Evolutionary conservation across 495 filamentous ascomycete genomes (phyloP), one percentile per base, ranked within the genome.

Genomic region (Neurospora sp.): DNA sequence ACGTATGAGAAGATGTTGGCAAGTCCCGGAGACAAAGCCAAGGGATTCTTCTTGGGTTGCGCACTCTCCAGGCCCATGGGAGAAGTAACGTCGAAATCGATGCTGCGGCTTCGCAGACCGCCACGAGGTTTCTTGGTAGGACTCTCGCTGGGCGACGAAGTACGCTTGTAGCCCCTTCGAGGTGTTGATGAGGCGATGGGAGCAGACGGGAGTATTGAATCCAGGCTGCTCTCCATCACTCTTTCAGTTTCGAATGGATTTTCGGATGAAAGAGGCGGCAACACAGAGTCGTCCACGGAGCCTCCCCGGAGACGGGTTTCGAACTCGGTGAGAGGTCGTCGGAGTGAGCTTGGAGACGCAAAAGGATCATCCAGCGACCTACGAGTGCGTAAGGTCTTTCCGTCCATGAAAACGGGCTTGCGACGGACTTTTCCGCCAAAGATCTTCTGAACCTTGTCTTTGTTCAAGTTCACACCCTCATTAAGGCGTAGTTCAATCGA

Each of bases 281-380:
- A 8, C 45, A 69, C 71, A 48, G 53, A 71, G 18, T 71, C 72
- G 39, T 65, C 69, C n/a, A 48, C 27, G 18, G 74, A 73, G 16
- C 37, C 68, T 18, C 59, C 45, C 22, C 74, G 71, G 9, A 76
- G 75, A n/a, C 73, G 73, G 14, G 39, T 68, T 69, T 76, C 75
- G 35, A 76, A 74, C 41, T 70, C 69, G n/a, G 73, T 74, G 8
- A 41, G 45, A 14, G 53, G 14, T 38, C 75, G 73, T 12, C 37
- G 69, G n/a, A 40, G 16, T 7, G 20, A 9, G 16, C 68, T 7
- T n/a, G 71, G 39, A 20, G 80, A 79, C 9, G 77, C 75, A 73
- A 82, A 82, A 18, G 81, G 82, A 72, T 82, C 78, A 9, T 81
- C 78, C 14, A 69, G n/a, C 18, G 73, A 71, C 22, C 38, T 70